Evolutionary conservation across 1,284 basidiomycete genomes (phyloP), one percentile per base, ranked within the genome.

Genomic region (Tilletia indica): DNA sequence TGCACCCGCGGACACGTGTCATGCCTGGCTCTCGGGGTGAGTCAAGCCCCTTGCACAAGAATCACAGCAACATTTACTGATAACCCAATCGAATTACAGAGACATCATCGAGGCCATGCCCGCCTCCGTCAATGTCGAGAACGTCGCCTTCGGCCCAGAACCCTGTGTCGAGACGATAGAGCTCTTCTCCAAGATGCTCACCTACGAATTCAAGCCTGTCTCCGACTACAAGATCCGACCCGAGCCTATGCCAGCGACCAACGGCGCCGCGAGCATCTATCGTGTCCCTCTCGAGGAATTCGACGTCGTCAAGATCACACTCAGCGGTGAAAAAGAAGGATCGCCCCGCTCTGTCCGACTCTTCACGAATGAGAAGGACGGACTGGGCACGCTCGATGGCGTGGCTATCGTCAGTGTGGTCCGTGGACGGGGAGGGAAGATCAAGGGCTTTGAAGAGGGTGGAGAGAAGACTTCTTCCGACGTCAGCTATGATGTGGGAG

Each of bases 51-150:
- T 31, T 31, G 25, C 25, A 31, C 25, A 31, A 31, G 0, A 31
- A 31, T 31, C 25, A 31, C 25, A 31, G 25, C 0, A 31, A 31
- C 25, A 31, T 31, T 31, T 2, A 31, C 63, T 66, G 31, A 38
- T 21, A 36, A 14, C 11, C 39, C 1, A 31, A 2, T 16, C 21
- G 1, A 11, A 11, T 66, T 31, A 16, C 64, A 67, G 45, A 5
- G 31, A 67, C 66, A 67, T 67, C 66, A 67, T 49, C 42, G 66
- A 67, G 34, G 45, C 45, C 16, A 67, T 67, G 66, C 45, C 66
- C 45, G 42, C 66, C 21, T 21, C 42, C 19, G 66, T 67, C 42
- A 67, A 67, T 42, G 66, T 67, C 14, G 25, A 49, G 9, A 67
- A 67, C 31, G 66, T 25, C 8, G 66, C 66, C 11, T 67, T 67